These are phyloP conservation scores for Paecilomyces formosus DNA, from an alignment of 2,329 filamentous ascomycete species.

Conservation along the genomic window DNA sequence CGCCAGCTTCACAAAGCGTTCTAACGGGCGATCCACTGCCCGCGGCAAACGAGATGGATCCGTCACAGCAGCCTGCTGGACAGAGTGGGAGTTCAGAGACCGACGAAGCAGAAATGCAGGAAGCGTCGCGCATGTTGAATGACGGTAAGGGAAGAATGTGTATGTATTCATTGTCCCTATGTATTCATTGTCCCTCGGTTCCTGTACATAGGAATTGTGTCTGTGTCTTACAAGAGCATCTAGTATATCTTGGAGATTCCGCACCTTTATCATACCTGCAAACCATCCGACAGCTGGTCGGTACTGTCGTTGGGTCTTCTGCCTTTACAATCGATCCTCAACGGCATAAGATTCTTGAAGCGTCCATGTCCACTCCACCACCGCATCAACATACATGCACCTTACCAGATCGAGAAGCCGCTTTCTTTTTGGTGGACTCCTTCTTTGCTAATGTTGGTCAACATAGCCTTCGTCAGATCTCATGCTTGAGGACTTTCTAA, in stretches of 20 bases:
- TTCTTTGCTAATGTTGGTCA: slow-evolving; percentile 54
- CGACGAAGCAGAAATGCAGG: slow-evolving; percentile 21
- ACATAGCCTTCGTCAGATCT: slow-evolving; percentile 1
- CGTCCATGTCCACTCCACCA: slow-evolving; percentile 34
- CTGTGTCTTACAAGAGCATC: not conserved
- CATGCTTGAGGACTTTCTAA: slow-evolving; percentile 35
- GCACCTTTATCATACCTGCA: slow-evolving; percentile 56
- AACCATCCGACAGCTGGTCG: slow-evolving; percentile 54
- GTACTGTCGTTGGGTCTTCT: slow-evolving; percentile 47
- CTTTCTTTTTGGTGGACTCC: slow-evolving; percentile 48
- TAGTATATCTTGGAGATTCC: slow-evolving; percentile 58
- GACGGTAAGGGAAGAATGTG: slow-evolving; percentile 45
- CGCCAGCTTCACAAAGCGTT: not conserved
- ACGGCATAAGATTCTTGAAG: slow-evolving; percentile 51
- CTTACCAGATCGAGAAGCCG: slow-evolving; percentile 49
- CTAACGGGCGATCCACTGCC: slow-evolving; percentile 6
- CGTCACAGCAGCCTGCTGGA: not conserved
- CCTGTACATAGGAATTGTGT: not conserved
- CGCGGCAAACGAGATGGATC: slow-evolving; percentile 1
- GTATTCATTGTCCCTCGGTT: slow-evolving; percentile 1
- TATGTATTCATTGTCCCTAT: slow-evolving; percentile 6
- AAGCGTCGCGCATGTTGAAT: slow-evolving; percentile 59
- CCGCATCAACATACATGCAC: slow-evolving; percentile 44
- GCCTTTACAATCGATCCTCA: slow-evolving; percentile 52
- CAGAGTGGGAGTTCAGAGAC: slow-evolving; percentile 6